phyloP scores from a whole-genome alignment of 257 asterid species.

The Gentiana macrophylla region DNA sequence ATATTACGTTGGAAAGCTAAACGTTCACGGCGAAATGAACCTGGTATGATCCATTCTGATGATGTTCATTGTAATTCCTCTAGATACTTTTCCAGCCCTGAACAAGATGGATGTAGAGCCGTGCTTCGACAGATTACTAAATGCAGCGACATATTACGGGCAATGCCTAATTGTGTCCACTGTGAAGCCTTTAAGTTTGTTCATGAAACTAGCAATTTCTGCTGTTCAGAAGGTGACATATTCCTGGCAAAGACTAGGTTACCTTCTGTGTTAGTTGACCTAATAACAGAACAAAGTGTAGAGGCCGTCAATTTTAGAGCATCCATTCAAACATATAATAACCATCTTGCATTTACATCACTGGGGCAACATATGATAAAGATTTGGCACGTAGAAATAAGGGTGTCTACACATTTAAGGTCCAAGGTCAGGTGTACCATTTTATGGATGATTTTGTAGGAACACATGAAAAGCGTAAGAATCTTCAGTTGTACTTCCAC shows the following conservation, averaged over 20 bases:
- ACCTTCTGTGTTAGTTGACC: background rate
- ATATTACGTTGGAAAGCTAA: no score
- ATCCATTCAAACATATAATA: background rate
- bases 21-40: no score
- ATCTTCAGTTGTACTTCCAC: constrained; percentile 1
- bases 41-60: no score
- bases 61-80: no score
- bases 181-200: no score
- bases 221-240: background rate
- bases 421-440: constrained; percentile 1
- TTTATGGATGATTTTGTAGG: background rate
- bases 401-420: background rate
- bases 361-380: background rate
- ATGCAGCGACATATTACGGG: no score
- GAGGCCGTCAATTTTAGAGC: background rate
- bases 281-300: background rate
- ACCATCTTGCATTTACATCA: background rate
- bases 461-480: background rate
- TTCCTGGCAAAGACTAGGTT: background rate
- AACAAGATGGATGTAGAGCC: no score
- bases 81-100: no score
- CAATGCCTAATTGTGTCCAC: no score
- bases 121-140: no score
- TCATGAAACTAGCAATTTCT: background rate
- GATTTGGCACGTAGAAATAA: no score